Percentiles rank a stretch among this genome's conserved stretches.
These are phyloP conservation scores for Fraxinus albicans DNA, from an alignment of 305 asterid genomes.

Conservation along the genomic window DNA sequence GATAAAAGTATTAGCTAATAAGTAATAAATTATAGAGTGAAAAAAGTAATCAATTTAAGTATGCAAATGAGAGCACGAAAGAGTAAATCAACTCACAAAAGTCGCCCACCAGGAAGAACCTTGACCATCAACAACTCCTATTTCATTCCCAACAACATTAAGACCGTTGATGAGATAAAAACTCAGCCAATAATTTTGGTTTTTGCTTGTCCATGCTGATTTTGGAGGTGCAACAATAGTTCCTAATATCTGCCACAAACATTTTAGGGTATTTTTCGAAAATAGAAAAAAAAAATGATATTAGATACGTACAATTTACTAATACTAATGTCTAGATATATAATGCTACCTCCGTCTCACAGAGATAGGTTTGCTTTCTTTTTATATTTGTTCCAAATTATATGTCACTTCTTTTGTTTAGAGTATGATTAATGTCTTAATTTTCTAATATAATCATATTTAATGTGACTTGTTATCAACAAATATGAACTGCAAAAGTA, in stretches of 20 bases:
- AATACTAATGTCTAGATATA: neutral
- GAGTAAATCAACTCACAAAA: constrained; percentile 24
- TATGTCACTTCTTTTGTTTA: neutral
- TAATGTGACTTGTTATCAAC: too few relatives aligned
- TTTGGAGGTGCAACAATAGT: constrained; percentile 45
- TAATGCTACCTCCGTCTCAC: neutral
- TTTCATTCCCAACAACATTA: constrained; percentile 31
- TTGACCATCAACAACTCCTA: constrained; percentile 44
- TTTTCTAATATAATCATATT: too few relatives aligned
- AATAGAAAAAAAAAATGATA: neutral
- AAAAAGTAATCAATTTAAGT: neutral
- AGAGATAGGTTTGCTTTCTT: neutral
- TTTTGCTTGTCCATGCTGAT: constrained; percentile 35
- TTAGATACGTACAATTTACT: too few relatives aligned
- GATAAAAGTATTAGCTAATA: neutral
- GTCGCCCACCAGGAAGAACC: constrained; percentile 49
- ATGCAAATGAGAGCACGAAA: neutral
- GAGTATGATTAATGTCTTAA: too few relatives aligned
- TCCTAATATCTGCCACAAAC: constrained; percentile 37
- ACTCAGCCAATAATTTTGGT: constrained; percentile 31
- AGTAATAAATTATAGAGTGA: neutral
- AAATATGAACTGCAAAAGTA: neutral
- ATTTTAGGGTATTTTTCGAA: neutral
- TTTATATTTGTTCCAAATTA: too few relatives aligned
- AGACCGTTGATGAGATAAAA: constrained; percentile 38